These are phyloP conservation scores for Yamadazyma paraphyllophila DNA, from an alignment of 805 yeast species.

Conservation along the genomic window DNA sequence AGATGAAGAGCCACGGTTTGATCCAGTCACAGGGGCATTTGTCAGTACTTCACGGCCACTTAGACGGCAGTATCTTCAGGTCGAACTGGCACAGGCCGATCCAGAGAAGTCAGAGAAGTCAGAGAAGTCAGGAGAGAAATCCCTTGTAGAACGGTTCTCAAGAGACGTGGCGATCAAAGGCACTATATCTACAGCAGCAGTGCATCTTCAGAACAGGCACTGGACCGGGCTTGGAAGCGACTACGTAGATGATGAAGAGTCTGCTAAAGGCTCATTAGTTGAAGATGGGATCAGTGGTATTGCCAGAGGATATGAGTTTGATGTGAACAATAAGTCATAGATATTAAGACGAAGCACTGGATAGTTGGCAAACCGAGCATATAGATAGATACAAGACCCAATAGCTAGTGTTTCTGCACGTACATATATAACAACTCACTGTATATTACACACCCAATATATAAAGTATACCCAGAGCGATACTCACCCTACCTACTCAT, in stretches of 20 bases:
- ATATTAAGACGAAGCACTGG: not conserved
- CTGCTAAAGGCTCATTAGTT: slow-evolving; percentile 69
- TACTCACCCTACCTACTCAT: too few relatives aligned
- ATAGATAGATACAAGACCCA: too few relatives aligned
- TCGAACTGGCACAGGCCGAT: slow-evolving; percentile 19
- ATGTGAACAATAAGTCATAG: slow-evolving; percentile 12
- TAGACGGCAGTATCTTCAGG: slow-evolving; percentile 63
- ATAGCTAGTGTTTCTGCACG: too few relatives aligned
- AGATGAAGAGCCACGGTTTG: slow-evolving; percentile 68
- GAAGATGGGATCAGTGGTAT: slow-evolving; percentile 86
- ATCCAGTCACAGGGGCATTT: slow-evolving; percentile 81
- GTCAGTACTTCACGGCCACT: slow-evolving; percentile 73
- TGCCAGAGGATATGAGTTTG: slow-evolving; percentile 76
- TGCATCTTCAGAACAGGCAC: slow-evolving; percentile 61
- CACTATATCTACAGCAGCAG: slow-evolving; percentile 88
- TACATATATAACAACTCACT: not conserved
- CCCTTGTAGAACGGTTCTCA: slow-evolving; percentile 35
- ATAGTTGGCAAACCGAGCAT: too few relatives aligned
- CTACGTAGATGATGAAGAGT: slow-evolving; percentile 35
- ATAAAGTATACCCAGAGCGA: too few relatives aligned
- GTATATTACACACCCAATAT: too few relatives aligned
- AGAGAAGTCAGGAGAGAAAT: too few relatives aligned
- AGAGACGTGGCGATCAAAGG: slow-evolving; percentile 62
- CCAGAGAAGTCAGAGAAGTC: too few relatives aligned
- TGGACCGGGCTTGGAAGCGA: slow-evolving; percentile 96